Evolutionary conservation across 1,139 yeast genomes (phyloP), one percentile per base, ranked within the genome.

Genomic region (Pichia sp.): DNA sequence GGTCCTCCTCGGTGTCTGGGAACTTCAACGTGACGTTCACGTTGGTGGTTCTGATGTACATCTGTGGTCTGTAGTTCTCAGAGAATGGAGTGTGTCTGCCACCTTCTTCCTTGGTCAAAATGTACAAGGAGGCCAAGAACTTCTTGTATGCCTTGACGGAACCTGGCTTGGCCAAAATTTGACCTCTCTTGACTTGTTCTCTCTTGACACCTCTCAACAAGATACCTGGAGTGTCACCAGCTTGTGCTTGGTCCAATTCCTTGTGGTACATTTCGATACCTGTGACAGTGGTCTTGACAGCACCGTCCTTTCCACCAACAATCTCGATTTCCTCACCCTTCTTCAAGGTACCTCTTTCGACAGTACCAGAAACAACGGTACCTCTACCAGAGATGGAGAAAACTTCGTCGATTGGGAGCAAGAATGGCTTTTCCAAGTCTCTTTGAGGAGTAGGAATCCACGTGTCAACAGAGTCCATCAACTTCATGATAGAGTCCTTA

Each of bases 301-400:
- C 93, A 73, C 84, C 83, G 67, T 84, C 85, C 75, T 87, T 86
- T 80, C 78, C 83, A 70, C 99, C 99, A 63, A 93, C 97, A 72
- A 93, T 85, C 80, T 93, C 99, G 66, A 93, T 80, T 80, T 93
- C 98, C 77, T 92, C 98, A 77, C 98, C 98, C 82, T 92, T 91
- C 85, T 89, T 90, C 74, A 93, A 83, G 64, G 83, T 75, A 77
- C 99, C 99, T 79, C 99, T 91, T 80, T 92, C 98, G 65, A 91
- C 99, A 78, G 98, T 89, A 73, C 99, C 99, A 58, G 98, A 89
- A 68, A 90, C 97, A 64, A 93, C 99, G 60, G 99, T 93, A 78
- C 99, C 99, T 85, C 99, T 92, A 77, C 99, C 99, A 54, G 98
- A 91, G 66, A 93, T 93, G 58, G 98, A 90, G 82, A 93, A 95